Percentiles rank a stretch among this genome's conserved stretches.
These are phyloP conservation scores for Debaryomycetaceae sp. DNA, from an alignment of 1,139 yeast genomes.

Conservation along the genomic window DNA sequence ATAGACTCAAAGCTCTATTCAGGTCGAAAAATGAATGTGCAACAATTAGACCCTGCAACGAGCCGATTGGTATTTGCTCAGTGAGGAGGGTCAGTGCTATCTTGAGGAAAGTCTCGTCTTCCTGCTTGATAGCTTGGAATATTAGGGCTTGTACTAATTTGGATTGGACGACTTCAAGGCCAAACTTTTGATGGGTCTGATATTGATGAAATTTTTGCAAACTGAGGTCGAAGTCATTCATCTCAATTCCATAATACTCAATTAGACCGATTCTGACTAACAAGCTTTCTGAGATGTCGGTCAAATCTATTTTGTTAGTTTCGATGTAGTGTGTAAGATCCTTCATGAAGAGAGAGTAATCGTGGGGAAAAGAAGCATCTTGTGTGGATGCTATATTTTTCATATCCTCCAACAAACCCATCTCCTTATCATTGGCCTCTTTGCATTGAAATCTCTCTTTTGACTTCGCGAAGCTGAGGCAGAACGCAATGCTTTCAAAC, in stretches of 20 bases:
- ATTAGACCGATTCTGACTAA: constrained; percentile 26
- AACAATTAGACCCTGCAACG: constrained; percentile 46
- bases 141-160: constrained; percentile 28
- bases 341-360: neutral
- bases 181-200: constrained; percentile 33
- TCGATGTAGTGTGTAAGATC: constrained; percentile 14
- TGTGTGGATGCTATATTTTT: neutral
- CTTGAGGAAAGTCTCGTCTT: constrained; percentile 27
- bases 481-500: neutral
- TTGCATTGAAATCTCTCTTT: neutral
- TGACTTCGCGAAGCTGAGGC: constrained; percentile 6
- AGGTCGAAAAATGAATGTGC: constrained; percentile 43
- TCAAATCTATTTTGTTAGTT: constrained; percentile 20
- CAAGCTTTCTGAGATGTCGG: constrained; percentile 21
- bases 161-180: constrained; percentile 32
- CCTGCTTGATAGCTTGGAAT: constrained; percentile 37
- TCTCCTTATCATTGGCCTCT: neutral
- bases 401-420: neutral
- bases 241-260: constrained; percentile 36
- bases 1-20: constrained; percentile 46
- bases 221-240: constrained; percentile 24
- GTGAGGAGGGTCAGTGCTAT: constrained; percentile 45
- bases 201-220: constrained; percentile 33
- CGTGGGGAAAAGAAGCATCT: neutral
- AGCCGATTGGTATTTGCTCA: constrained; percentile 32